A percentile compares a stretch with the other conserved stretches of the same genome.
Conservation (phyloP, 306 rosid species). For the Cajanus cajan region DNA sequence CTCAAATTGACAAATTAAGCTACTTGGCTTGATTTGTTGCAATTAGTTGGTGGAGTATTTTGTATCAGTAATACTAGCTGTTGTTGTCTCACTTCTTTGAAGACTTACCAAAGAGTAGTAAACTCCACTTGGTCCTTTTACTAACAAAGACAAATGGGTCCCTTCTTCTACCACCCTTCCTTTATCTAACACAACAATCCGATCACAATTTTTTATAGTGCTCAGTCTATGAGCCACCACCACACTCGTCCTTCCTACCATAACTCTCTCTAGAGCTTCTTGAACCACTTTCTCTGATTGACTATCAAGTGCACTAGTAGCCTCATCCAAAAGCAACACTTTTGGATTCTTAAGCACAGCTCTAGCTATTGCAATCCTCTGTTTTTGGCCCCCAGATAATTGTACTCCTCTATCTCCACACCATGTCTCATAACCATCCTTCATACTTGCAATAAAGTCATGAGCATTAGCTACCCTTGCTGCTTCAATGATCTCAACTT, state of each 20-base stretch:
- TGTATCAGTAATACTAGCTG: too few relatives aligned
- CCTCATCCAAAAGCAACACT: not conserved
- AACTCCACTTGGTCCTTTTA: not conserved
- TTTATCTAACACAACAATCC: not conserved
- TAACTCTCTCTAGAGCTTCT: not conserved
- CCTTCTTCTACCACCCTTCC: not conserved
- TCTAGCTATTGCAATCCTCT: not conserved
- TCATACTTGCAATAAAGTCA: not conserved
- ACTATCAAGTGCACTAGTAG: not conserved
- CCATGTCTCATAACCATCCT: not conserved
- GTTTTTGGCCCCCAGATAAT: not conserved
- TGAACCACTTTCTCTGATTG: not conserved
- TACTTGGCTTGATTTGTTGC: not conserved
- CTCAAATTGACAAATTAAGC: not conserved
- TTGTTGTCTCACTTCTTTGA: not conserved
- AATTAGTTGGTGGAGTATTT: too few relatives aligned
- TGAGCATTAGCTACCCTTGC: not conserved
- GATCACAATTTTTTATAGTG: not conserved
- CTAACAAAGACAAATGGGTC: not conserved
- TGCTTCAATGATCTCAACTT: not conserved
- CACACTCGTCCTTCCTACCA: not conserved
- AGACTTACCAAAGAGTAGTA: not conserved
- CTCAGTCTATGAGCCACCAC: not conserved
- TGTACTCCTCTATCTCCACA: not conserved
- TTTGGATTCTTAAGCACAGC: not conserved